Conservation (phyloP, 108 stramenopile species). For the Pseudonitzschia delicatissima region DNA sequence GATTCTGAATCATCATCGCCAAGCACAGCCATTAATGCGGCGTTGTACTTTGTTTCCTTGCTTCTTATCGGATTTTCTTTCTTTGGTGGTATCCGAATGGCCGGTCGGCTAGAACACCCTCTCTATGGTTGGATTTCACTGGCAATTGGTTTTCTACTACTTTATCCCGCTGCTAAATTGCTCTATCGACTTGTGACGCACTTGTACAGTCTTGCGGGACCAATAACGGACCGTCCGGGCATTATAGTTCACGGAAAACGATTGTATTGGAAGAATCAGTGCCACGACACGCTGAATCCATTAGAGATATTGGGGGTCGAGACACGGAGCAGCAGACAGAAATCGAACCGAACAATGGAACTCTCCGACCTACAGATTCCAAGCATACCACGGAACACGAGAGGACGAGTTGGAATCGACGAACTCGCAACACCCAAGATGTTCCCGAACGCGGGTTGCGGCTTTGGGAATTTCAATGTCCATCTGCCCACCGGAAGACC, state of each 20-base stretch:
- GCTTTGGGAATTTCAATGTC: conserved; percentile 27
- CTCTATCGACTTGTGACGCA: conserved; percentile 10
- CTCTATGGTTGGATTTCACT: conserved; percentile 32
- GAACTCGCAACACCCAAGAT: too few species aligned
- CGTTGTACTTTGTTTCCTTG: conserved; percentile 15
- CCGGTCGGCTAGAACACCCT: conserved; percentile 18
- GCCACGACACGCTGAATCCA: conserved; percentile 20
- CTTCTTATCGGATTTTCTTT: conserved; percentile 19
- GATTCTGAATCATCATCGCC: conserved; percentile 23
- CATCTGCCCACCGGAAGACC: conserved; percentile 17
- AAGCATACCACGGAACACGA: background rate
- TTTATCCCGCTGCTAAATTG: conserved; percentile 33
- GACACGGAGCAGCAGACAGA: background rate
- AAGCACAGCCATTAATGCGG: background rate
- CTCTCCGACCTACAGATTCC: background rate
- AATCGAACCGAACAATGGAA: background rate
- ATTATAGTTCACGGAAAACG: conserved; percentile 25
- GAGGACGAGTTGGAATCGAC: background rate
- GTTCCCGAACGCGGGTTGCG: conserved; percentile 33
- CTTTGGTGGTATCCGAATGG: conserved; percentile 20
- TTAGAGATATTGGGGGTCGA: conserved; percentile 15
- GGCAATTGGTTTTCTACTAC: conserved; percentile 16
- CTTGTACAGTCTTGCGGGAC: conserved; percentile 3
- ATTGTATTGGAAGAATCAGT: conserved; percentile 21
- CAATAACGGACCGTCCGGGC: conserved; percentile 25